These are phyloP conservation scores for Telfairia occidentalis DNA, from an alignment of 331 rosid genomes.

Conservation along the genomic window DNA sequence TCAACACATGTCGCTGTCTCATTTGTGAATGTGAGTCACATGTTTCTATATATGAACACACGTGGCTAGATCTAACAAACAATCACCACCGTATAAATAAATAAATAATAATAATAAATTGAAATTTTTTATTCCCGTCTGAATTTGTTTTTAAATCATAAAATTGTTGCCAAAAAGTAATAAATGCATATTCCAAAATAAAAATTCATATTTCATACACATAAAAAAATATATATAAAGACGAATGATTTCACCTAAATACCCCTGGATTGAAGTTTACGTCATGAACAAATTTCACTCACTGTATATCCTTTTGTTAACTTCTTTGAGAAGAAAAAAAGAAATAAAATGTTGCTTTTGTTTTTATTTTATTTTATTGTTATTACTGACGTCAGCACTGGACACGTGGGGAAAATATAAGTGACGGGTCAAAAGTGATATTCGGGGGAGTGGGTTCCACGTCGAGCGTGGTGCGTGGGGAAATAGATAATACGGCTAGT, in stretches of 20 bases:
- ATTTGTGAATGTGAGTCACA: not conserved
- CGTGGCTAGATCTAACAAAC: not conserved
- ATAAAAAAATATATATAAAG: not conserved
- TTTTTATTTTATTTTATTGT: not conserved
- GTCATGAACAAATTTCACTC: not conserved
- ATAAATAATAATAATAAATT: not conserved
- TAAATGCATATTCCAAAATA: no score
- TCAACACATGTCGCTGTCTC: not conserved
- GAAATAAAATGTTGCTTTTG: no score
- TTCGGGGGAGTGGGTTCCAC: not conserved
- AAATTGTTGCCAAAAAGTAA: no score
- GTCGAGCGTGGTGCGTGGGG: not conserved
- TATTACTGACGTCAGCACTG: not conserved
- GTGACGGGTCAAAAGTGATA: conserved; percentile 1
- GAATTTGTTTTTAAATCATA: no score
- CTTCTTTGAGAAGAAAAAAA: not conserved
- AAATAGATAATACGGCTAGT: not conserved
- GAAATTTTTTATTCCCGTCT: not conserved
- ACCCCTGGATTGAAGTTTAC: not conserved
- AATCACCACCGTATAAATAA: not conserved
- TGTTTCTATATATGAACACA: not conserved
- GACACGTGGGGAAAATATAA: not conserved
- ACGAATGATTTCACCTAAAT: not conserved
- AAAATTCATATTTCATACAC: no score
- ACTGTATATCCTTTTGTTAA: not conserved